A percentile compares a stretch with the other conserved stretches of the same genome.
phyloP scores from a whole-genome alignment of 2,329 filamentous ascomycete genomes.

The Hymenoscyphus salicellus region DNA sequence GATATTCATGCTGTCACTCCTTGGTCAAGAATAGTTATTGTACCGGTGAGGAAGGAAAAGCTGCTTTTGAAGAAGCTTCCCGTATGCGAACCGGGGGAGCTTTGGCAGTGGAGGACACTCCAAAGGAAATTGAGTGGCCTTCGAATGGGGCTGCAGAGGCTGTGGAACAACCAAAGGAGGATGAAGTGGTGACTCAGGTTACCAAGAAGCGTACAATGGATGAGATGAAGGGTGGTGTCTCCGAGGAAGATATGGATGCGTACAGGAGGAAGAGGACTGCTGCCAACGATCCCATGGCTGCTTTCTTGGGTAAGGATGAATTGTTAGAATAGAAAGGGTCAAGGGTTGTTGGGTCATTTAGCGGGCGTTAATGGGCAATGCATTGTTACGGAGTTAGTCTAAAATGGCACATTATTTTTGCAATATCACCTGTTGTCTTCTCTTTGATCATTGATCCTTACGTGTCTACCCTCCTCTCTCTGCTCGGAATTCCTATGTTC shows the following conservation, averaged over 20 bases:
- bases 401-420: too few species aligned
- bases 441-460: too few species aligned
- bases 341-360: neutral
- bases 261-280: conserved; percentile 74
- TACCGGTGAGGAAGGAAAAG: conserved; percentile 83
- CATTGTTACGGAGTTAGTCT: neutral
- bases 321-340: conserved; percentile 44
- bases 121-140: conserved; percentile 27
- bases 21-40: conserved; percentile 96
- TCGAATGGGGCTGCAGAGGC: conserved; percentile 28
- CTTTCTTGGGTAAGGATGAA: conserved; percentile 71
- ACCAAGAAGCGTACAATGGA: conserved; percentile 71
- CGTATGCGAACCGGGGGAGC: conserved; percentile 48
- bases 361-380: conserved; percentile 2
- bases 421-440: too few species aligned
- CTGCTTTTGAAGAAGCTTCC: conserved; percentile 75
- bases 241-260: conserved; percentile 81
- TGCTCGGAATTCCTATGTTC: too few species aligned
- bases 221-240: conserved; percentile 74
- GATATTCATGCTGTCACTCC: conserved; percentile 92
- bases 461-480: too few species aligned
- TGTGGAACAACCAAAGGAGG: conserved; percentile 34
- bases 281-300: conserved; percentile 83
- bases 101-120: conserved; percentile 35
- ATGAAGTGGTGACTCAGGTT: conserved; percentile 25